phyloP scores from a whole-genome alignment of 768 basidiomycete genomes.

The Termitomyces sp. region DNA sequence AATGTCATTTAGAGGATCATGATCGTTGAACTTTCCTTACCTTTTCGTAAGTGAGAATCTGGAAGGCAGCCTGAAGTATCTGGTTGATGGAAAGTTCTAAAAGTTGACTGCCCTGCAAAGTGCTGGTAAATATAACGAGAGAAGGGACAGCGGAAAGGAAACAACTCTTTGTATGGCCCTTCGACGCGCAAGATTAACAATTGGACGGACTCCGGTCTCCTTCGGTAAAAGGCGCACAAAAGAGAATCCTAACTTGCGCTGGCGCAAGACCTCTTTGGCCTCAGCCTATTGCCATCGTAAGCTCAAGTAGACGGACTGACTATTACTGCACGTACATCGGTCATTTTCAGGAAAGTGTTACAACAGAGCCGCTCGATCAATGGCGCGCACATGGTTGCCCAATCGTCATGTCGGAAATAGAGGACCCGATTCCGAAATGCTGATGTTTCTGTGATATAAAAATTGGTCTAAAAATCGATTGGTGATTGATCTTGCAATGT shows the following conservation, averaged over 20 bases:
- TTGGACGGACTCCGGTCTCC: constrained; percentile 90
- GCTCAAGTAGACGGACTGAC: not conserved
- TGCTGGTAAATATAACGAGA: not conserved
- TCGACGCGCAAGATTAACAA: constrained; percentile 78
- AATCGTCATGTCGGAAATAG: constrained; percentile 94
- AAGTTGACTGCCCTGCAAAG: constrained; percentile 23
- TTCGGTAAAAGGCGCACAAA: constrained; percentile 90
- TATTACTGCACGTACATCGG: constrained; percentile 42
- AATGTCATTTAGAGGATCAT: not conserved
- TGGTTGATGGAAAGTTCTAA: constrained; percentile 76
- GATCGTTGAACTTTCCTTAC: constrained; percentile 27
- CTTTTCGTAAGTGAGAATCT: constrained; percentile 85
- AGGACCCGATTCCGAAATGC: constrained; percentile 77
- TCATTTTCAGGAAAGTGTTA: constrained; percentile 66
- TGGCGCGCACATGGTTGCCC: constrained; percentile 79
- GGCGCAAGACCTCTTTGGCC: constrained; percentile 59
- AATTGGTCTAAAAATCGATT: constrained; percentile 59
- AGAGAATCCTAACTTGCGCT: constrained; percentile 75
- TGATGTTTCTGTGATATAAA: constrained; percentile 91
- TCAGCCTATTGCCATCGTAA: constrained; percentile 38
- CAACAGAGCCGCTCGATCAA: constrained; percentile 68
- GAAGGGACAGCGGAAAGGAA: not conserved
- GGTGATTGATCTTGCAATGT: not conserved
- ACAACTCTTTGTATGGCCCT: constrained; percentile 27
- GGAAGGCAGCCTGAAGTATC: constrained; percentile 77